These are phyloP conservation scores for Rhizopus delemar DNA, from an alignment of 371 early-diverging fungal genomes.

Conservation along the genomic window DNA sequence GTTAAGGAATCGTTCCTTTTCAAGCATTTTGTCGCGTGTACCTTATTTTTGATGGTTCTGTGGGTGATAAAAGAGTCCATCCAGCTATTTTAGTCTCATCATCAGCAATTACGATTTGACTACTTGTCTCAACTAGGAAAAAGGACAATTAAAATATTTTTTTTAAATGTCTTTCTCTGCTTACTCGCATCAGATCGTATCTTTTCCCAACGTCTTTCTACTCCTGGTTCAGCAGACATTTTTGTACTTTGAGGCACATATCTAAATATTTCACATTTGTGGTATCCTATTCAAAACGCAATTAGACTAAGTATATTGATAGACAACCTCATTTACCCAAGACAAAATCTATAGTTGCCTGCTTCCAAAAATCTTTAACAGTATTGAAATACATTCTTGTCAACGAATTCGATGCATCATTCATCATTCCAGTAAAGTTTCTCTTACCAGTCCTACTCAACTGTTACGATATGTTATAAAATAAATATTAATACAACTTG, in stretches of 20 bases:
- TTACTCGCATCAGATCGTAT: conserved; percentile 54
- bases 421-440: conserved; percentile 71
- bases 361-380: conserved; percentile 66
- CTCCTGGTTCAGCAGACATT: conserved; percentile 59
- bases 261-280: conserved; percentile 49
- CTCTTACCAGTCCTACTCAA: conserved; percentile 59
- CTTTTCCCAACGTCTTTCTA: conserved; percentile 52
- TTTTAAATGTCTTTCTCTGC: not conserved
- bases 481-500: conserved; percentile 11
- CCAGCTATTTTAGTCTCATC: conserved; percentile 57
- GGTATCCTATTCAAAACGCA: conserved; percentile 34
- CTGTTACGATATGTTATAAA: not conserved
- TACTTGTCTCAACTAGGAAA: conserved; percentile 50
- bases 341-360: conserved; percentile 52
- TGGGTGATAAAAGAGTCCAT: conserved; percentile 66
- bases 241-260: conserved; percentile 44
- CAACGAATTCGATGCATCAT: conserved; percentile 73
- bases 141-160: too few species aligned
- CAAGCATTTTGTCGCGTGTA: not conserved
- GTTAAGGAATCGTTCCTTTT: not conserved
- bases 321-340: conserved; percentile 25
- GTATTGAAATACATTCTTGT: conserved; percentile 73
- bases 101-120: conserved; percentile 63
- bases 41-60: conserved; percentile 17
- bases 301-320: not conserved